Base-by-base conservation (phyloP, 148 eudicot species). In the Diospyros kaki region DNA sequence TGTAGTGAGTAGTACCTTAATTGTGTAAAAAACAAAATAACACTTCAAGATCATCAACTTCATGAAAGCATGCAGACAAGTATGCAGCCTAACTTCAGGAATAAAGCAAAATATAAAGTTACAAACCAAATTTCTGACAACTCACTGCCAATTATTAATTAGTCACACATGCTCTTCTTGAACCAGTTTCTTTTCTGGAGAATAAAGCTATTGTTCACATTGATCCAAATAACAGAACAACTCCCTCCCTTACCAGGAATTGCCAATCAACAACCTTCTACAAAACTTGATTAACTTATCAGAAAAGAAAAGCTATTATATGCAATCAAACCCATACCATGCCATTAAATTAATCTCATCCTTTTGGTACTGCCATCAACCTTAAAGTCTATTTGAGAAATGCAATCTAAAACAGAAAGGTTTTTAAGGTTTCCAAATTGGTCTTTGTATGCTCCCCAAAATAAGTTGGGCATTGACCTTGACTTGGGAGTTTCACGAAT, bases 1-100 rank as follows among this genome's bases (percentile, higher is more conserved):
- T 59, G 98, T 94, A 3, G 98, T 94, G 61, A 94, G 86, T 71
- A 89, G 83, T 73, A 93, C 98, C 98, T 93, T 64, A 59, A 83
- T 58, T 75, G 72, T 58, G 69, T 45, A 79, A 68, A 62, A 61
- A 78, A 17, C 2, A 56, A 71, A 63, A 11, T 69, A 17, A 14
- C 5, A 71, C 4, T 59, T 58, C 42, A 9, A 58, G n/a, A 12
- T 59, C 28, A 60, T 60, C 66, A 71, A 44, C 40, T 59, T 28
- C 75, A 46, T 60, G 54, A 71, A 56, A 11, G 54, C 60, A 53
- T 2, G 60, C 4, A 7, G 3, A 66, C 68, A 64, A 43, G 3
- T 13, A 7, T 9, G 44, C 42, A 42, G 50, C 17, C 50, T 18
- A 64, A 11, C n/a, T 42, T 11, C 48, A 42, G 50, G 9, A 43